Conservation (phyloP, 139 green algal species). For the Micractinium conductrix region DNA sequence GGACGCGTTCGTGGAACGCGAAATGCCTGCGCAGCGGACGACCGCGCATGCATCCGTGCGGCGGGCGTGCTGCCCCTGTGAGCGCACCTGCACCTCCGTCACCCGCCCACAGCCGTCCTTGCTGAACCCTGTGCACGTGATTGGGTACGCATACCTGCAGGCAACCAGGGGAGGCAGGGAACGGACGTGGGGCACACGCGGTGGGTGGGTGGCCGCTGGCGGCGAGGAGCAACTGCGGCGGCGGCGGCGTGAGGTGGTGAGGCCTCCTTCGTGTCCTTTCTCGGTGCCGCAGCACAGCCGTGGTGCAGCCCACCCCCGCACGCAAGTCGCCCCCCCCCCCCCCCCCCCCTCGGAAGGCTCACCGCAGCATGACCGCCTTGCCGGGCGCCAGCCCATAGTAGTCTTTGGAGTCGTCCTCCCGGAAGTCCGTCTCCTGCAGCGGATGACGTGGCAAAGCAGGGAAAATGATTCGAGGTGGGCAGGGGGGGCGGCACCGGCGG, state of each 20-base stretch:
- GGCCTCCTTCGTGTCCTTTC: too few relatives aligned
- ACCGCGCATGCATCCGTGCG: background rate
- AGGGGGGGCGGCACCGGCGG: background rate
- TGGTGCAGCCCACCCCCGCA: too few relatives aligned
- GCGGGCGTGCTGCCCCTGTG: background rate
- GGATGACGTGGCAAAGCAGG: background rate
- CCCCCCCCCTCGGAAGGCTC: background rate
- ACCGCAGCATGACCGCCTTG: constrained; percentile 94
- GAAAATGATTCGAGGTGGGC: background rate
- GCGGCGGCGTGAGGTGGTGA: background rate
- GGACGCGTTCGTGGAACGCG: background rate
- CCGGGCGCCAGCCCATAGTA: constrained; percentile 97
- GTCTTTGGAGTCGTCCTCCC: constrained; percentile 84
- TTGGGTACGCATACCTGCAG: constrained; percentile 90
- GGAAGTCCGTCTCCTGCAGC: constrained; percentile 82
- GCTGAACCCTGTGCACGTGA: constrained; percentile 77
- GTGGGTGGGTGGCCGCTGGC: too few relatives aligned
- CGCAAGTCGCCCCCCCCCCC: too few relatives aligned
- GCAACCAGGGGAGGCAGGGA: background rate
- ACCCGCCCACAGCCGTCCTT: constrained; percentile 63
- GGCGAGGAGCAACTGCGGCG: background rate
- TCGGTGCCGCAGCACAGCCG: too few relatives aligned
- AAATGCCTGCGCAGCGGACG: background rate
- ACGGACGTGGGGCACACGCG: too few relatives aligned
- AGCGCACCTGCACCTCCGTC: constrained; percentile 74